phyloP scores from a whole-genome alignment of 225 moss, liverwort and hornwort species.

The Sphagnum tenellum region DNA sequence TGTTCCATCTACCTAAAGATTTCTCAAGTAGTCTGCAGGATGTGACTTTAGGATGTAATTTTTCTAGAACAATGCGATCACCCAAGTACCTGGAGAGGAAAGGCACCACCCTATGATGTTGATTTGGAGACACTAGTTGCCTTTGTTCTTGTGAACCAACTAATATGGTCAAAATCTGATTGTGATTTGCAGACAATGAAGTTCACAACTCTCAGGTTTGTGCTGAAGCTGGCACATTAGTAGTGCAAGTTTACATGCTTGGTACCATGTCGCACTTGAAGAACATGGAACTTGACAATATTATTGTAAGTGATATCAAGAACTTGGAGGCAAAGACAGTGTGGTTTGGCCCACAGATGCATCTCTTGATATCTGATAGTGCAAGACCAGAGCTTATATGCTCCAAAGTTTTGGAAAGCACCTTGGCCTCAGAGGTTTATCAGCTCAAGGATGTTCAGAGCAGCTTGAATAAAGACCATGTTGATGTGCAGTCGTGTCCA shows the following conservation, averaged over 20 bases:
- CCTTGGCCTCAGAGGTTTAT: constrained; percentile 35
- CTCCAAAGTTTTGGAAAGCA: constrained; percentile 27
- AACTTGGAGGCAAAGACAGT: constrained; percentile 16
- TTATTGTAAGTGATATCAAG: background rate
- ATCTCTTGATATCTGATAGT: constrained; percentile 25
- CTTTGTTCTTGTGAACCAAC: too few species aligned
- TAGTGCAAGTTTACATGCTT: constrained; percentile 31
- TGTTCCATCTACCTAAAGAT: too few species aligned
- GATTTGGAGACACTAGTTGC: too few species aligned
- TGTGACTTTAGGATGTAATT: too few species aligned
- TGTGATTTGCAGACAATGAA: too few species aligned
- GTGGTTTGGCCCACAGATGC: constrained; percentile 36
- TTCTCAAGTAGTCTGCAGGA: too few species aligned
- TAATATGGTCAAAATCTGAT: too few species aligned
- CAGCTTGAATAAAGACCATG: background rate
- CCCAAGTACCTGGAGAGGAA: too few species aligned
- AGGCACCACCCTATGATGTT: too few species aligned
- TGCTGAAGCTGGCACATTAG: background rate
- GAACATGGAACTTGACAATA: constrained; percentile 1
- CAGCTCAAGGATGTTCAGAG: constrained; percentile 17
- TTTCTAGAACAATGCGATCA: too few species aligned
- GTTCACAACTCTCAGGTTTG: too few species aligned
- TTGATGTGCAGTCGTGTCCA: constrained; percentile 5
- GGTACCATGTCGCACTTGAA: constrained; percentile 20
- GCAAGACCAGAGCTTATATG: constrained; percentile 6